Conservation (phyloP, 1,284 basidiomycete species). For the Porogramme epimiltina region DNA sequence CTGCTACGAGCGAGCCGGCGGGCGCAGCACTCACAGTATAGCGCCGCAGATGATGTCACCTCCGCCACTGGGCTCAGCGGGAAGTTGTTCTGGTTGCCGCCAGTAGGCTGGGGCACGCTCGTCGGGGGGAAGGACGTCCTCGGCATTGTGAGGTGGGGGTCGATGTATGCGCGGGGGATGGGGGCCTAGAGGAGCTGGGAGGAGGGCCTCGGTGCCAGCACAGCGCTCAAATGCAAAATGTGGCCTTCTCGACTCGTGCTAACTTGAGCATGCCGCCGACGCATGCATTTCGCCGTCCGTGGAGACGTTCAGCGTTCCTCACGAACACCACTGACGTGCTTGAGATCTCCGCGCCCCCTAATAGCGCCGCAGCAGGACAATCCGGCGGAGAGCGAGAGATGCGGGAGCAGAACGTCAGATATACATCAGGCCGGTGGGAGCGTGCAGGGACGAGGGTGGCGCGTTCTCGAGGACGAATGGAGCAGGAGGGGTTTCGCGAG, state of each 20-base stretch:
- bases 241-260: conserved; percentile 2
- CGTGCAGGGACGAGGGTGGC: too few relatives aligned
- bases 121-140: background rate
- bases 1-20: background rate
- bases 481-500: too few relatives aligned
- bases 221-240: conserved; percentile 9
- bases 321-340: too few relatives aligned
- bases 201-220: conserved; percentile 1
- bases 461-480: too few relatives aligned
- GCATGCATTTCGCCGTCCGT: background rate
- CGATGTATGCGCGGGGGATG: conserved; percentile 1
- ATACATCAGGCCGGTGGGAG: too few relatives aligned
- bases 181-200: conserved; percentile 8
- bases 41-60: conserved; percentile 24
- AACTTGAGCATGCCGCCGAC: background rate
- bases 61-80: background rate
- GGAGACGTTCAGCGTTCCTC: background rate
- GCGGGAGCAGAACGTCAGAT: too few relatives aligned
- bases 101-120: background rate
- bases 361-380: too few relatives aligned
- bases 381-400: too few relatives aligned
- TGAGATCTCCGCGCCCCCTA: too few relatives aligned
- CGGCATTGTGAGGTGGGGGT: background rate
- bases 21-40: conserved; percentile 21
- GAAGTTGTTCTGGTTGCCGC: background rate